phyloP scores from a whole-genome alignment of 2,329 filamentous ascomycete species.

The Cladobotryum mycophilum region DNA sequence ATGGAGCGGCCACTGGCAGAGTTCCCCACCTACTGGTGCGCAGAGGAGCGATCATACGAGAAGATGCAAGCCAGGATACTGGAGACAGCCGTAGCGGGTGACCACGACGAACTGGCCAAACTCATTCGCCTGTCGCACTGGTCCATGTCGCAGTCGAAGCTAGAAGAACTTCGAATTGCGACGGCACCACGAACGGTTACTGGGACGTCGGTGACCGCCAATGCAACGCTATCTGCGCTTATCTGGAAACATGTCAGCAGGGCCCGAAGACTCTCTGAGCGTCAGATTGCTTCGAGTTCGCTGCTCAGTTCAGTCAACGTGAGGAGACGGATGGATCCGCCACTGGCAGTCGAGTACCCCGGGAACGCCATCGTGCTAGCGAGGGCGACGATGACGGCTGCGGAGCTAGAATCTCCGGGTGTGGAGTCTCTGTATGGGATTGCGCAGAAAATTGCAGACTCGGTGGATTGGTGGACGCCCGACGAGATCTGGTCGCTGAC shows the following conservation, averaged over 20 bases:
- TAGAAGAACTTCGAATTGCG: conserved; percentile 7
- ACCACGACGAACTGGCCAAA: conserved; percentile 7
- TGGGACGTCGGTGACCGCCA: conserved; percentile 5
- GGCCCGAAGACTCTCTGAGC: conserved; percentile 10
- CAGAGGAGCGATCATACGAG: conserved; percentile 10
- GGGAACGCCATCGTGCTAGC: conserved; percentile 11
- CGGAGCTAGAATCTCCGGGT: conserved; percentile 6
- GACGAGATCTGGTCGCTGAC: conserved; percentile 11
- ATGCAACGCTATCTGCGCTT: conserved; percentile 12
- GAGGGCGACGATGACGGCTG: conserved; percentile 5
- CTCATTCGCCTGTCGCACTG: conserved; percentile 10
- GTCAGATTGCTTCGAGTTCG: conserved; percentile 9
- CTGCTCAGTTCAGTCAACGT: conserved; percentile 11
- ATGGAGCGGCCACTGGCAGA: conserved; percentile 8
- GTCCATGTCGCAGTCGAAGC: conserved; percentile 6
- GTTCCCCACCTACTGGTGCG: conserved; percentile 5
- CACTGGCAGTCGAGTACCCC: conserved; percentile 10
- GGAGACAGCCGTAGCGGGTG: conserved; percentile 7
- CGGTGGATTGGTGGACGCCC: conserved; percentile 10
- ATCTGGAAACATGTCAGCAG: conserved; percentile 11
- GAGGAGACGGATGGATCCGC: conserved; percentile 11
- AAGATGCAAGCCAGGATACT: conserved; percentile 8
- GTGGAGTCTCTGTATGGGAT: conserved; percentile 7
- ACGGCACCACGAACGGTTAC: conserved; percentile 5
- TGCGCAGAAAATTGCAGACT: conserved; percentile 9